Evolutionary conservation across 805 yeast genomes (phyloP), one percentile per base, ranked within the genome.

Genomic region (Metschnikowia dekortorum): DNA sequence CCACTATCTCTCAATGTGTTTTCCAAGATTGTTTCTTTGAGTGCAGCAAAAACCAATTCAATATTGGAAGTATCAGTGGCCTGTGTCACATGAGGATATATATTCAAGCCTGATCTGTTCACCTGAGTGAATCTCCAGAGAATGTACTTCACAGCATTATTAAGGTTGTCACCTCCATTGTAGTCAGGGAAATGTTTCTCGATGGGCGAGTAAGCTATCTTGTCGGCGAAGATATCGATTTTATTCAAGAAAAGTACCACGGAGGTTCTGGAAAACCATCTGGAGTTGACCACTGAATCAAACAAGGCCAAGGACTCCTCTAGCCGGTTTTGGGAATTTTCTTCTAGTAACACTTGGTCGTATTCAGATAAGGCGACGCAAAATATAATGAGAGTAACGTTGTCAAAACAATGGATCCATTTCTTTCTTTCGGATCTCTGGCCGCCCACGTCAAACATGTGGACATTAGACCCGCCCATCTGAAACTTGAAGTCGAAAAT

Each of bases 341-440:
- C 68, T 48, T 58, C 97, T 51, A 88, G 68, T 52, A 91, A 69
- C 3, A 81, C 84, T 68, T 90, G 97, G 65, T 91, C 97, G 63
- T 91, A 91, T 64, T 91, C 97, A 2, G 92, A 84, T 48, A 91
- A 69, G 0, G 97, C 90, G 22, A 90, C 96, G 67, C 97, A 90
- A 64, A 90, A 91, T 52, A 91, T 88, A 46, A 91, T 85, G 43
- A 87, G 75, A 0, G 96, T 87, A 33, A 91, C 97, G 59, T 90
- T 89, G 66, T 90, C 96, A 61, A 94, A 94, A 63, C 96, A 89
- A 68, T 94, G 95, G 54, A 94, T 90, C 99, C 99, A 94, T 68
- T 94, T 92, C 62, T 87, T 88, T 48, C 99, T 83, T 71, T 94
- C 99, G 3, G 95, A 83, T 60, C 99, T 76, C 68, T 94, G 99